Conservation (phyloP, 257 asterid genomes). For the Fraxinus cuspidata region DNA sequence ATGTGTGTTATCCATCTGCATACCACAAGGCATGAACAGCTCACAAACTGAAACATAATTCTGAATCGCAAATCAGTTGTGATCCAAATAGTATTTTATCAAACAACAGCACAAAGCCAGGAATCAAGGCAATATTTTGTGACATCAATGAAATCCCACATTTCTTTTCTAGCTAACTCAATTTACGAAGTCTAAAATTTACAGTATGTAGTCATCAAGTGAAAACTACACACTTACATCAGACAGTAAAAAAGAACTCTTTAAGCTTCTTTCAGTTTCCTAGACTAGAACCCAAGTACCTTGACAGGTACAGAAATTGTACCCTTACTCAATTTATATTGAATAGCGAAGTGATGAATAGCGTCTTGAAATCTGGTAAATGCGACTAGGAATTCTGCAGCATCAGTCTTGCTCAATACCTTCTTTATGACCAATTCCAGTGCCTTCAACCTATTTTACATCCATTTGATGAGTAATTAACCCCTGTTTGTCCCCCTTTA, state of each 20-base stretch:
- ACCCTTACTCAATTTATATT: constrained; percentile 34
- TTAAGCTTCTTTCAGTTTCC: background rate
- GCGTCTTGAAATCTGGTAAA: constrained; percentile 67
- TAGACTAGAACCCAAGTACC: constrained; percentile 22
- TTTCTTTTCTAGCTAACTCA: background rate
- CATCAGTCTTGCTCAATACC: constrained; percentile 67
- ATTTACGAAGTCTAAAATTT: background rate
- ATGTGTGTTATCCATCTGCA: too few relatives aligned
- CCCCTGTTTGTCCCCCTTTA: too few relatives aligned
- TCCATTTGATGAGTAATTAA: background rate
- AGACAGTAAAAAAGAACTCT: background rate
- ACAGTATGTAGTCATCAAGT: background rate
- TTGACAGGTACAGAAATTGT: constrained; percentile 36
- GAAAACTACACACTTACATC: background rate
- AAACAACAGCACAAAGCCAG: background rate
- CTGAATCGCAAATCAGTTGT: background rate
- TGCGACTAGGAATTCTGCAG: constrained; percentile 78
- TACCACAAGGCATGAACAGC: too few relatives aligned
- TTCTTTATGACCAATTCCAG: constrained; percentile 63
- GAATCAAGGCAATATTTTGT: background rate
- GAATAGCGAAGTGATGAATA: constrained; percentile 52
- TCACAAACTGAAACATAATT: background rate
- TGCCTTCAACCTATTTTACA: constrained; percentile 54
- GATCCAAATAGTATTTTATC: background rate
- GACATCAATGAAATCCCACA: background rate